Base-by-base conservation (phyloP, 2,329 filamentous ascomycete species). In the Penicillium sp. region DNA sequence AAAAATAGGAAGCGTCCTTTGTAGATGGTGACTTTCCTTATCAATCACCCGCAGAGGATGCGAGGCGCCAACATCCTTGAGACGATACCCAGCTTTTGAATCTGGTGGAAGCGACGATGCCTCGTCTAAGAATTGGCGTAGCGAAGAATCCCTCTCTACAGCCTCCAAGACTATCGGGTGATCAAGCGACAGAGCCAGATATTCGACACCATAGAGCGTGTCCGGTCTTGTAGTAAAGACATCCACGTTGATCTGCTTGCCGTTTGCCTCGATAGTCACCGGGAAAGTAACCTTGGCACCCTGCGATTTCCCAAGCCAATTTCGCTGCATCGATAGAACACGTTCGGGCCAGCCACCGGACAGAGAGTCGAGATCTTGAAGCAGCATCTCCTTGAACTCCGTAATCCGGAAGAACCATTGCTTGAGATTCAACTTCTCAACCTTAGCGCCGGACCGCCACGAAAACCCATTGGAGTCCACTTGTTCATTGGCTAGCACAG, bases 321-420 rank as follows among this genome's bases (percentile, higher is more conserved):
- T 87, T 52, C 75, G 80, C 61, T 95, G 88, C 78, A 92, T 88
- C 3, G 82, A 69, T 22, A 90, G 55, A 6, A 95, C 88, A 51
- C 82, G 77, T 49, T 92, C 85, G 0, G 88, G 88, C 88, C 88
- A 95, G 13, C 74, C 74, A 2, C 73, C 75, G 9, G 76, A 71
- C 23, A 94, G 71, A 3, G 69, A 64, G 18, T 86, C 77, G 1
- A 94, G 71, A 45, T 86, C 85, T 17, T 79, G 68, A 16, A 93
- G 68, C 6, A 94, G 68, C 3, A 77, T 71, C 37, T 90, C 80
- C 44, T 84, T 79, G 56, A 85, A 92, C 32, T 77, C 76, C 3
- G 86, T 90, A 55, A 92, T 93, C 45, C 80, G 80, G 47, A 94
- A 77, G 60, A 93, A 94, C 88, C 88, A 95, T 62, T 95, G 88